Conservation (phyloP, 2,329 filamentous ascomycete species). For the Berkeleyomyces rouxiae region DNA sequence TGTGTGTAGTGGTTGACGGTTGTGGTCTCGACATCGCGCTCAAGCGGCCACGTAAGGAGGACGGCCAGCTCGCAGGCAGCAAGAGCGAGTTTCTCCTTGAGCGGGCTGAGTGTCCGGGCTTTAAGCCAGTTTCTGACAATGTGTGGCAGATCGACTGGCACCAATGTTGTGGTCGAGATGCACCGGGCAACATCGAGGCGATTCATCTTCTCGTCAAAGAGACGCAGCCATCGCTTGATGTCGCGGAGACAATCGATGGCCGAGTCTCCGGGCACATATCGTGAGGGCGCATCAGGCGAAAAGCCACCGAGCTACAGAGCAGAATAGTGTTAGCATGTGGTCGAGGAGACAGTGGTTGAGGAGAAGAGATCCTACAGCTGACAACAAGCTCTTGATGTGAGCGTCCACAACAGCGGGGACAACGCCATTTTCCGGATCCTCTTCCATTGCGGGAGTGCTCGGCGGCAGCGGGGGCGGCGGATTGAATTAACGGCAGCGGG, state of each 20-base stretch:
- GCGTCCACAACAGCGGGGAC: slow-evolving; percentile 88
- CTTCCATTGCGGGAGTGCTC: not conserved
- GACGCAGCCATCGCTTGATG: slow-evolving; percentile 84
- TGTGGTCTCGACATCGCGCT: slow-evolving; percentile 61
- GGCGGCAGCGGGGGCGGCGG: not conserved
- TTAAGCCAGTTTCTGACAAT: slow-evolving; percentile 75
- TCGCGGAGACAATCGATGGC: slow-evolving; percentile 83
- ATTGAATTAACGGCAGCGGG: too few relatives aligned
- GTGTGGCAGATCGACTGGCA: slow-evolving; percentile 75
- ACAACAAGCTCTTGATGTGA: slow-evolving; percentile 83
- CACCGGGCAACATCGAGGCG: slow-evolving; percentile 90
- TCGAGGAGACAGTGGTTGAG: slow-evolving; percentile 11
- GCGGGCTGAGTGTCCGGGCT: slow-evolving; percentile 51
- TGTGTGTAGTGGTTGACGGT: slow-evolving; percentile 89
- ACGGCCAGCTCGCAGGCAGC: slow-evolving; percentile 83
- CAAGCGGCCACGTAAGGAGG: slow-evolving; percentile 85
- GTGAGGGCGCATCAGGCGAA: slow-evolving; percentile 60
- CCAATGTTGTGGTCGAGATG: slow-evolving; percentile 78
- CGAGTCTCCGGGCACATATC: slow-evolving; percentile 83
- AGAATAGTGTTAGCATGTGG: slow-evolving; percentile 14
- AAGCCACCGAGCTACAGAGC: slow-evolving; percentile 62
- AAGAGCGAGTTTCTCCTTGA: slow-evolving; percentile 64
- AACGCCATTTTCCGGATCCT: slow-evolving; percentile 30
- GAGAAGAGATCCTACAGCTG: slow-evolving; percentile 32
- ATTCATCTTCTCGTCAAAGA: slow-evolving; percentile 86